Conservation (phyloP, 2,329 filamentous ascomycete genomes). For the Colletotrichum cereale region DNA sequence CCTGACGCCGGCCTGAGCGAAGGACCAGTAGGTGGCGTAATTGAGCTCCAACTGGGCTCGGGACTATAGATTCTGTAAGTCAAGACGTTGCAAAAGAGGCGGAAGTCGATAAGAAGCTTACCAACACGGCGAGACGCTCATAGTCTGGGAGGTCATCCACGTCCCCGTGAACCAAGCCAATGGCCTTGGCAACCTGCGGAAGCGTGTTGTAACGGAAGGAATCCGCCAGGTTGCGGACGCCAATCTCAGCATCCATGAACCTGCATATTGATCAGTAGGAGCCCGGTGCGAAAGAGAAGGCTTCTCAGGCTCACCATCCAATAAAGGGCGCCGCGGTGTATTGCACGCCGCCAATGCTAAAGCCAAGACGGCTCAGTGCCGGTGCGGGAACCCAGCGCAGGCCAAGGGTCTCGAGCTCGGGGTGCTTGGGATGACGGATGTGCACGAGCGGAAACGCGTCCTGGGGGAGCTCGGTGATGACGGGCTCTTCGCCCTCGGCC, state of each 20-base stretch:
- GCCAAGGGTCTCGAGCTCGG: constrained; percentile 33
- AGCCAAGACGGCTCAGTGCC: constrained; percentile 38
- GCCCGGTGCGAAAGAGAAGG: background rate
- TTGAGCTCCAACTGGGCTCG: constrained; percentile 40
- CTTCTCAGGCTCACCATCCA: constrained; percentile 16
- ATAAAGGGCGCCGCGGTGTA: constrained; percentile 36
- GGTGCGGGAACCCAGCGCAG: constrained; percentile 39
- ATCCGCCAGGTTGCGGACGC: constrained; percentile 34
- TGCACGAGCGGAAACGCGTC: constrained; percentile 36
- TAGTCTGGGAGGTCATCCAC: constrained; percentile 37
- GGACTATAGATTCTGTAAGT: constrained; percentile 26
- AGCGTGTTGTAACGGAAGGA: constrained; percentile 38
- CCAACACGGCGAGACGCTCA: constrained; percentile 35
- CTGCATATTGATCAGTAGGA: constrained; percentile 6
- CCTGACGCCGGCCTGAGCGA: constrained; percentile 34
- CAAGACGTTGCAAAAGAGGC: background rate
- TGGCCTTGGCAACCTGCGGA: constrained; percentile 33
- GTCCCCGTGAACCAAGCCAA: constrained; percentile 32
- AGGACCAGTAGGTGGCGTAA: constrained; percentile 38
- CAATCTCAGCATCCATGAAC: constrained; percentile 40
- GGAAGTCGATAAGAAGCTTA: background rate
- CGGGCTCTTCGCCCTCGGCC: constrained; percentile 36
- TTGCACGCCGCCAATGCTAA: constrained; percentile 38
- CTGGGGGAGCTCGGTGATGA: constrained; percentile 37
- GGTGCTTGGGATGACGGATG: constrained; percentile 38